Evolutionary conservation across 1,284 basidiomycete genomes (phyloP).

Genomic region (Phellinidium pouzarii): DNA sequence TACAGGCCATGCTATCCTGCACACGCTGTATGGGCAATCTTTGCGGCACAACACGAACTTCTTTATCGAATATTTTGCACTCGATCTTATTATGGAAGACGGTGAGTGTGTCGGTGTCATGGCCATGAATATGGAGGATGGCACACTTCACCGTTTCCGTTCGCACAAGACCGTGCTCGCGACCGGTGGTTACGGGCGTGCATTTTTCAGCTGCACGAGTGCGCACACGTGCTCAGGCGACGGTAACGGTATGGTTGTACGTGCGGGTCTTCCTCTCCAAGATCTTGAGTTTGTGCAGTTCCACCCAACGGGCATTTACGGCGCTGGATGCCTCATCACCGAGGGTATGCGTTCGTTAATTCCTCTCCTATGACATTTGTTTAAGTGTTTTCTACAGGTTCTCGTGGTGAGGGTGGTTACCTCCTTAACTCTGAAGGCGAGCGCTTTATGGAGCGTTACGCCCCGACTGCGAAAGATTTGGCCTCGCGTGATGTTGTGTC

Average conservation of each 20-base stretch:
- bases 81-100: conserved; percentile 97
- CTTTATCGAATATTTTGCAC: conserved; percentile 99
- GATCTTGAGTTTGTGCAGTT: conserved; percentile 99
- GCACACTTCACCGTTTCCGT: conserved; percentile 97
- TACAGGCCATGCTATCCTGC: conserved; percentile 97
- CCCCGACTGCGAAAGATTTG: conserved; percentile 98
- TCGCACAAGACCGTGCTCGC: conserved; percentile 98
- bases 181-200: conserved; percentile 96
- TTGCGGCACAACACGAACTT: conserved; percentile 99
- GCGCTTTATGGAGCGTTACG: conserved; percentile 99
- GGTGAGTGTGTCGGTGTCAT: conserved; percentile 99
- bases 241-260: conserved; percentile 97
- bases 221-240: conserved; percentile 99
- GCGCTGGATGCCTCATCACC: conserved; percentile 97
- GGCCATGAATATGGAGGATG: conserved; percentile 99
- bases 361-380: conserved; percentile 1
- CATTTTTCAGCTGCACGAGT: conserved; percentile 98
- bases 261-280: conserved; percentile 95
- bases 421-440: conserved; percentile 98
- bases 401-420: conserved; percentile 99
- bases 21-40: conserved; percentile 98
- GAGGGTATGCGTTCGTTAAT: conserved; percentile 57
- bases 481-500: conserved; percentile 99
- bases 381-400: conserved; percentile 47
- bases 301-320: conserved; percentile 99